Base-by-base conservation (phyloP, 495 filamentous ascomycete species). In the Penicillium longicatenatum region DNA sequence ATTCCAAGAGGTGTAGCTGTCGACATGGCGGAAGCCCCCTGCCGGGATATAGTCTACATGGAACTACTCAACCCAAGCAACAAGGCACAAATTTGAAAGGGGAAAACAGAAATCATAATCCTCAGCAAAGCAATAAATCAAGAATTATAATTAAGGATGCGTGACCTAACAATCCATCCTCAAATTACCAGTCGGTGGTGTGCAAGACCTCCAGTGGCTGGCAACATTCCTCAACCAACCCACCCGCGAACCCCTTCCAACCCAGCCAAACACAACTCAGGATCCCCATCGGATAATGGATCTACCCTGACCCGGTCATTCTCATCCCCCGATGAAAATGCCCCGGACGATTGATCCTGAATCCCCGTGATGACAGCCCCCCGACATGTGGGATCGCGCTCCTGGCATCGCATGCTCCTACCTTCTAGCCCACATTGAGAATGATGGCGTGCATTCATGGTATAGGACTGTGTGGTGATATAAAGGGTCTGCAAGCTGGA, bases 151-250 rank as follows among this genome's bases (percentile, higher is more conserved):
- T 39, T 12, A 39, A n/a, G n/a, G n/a, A n/a, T 7, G 37, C 37
- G 16, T 39, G 37, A 39, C 16, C 37, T 39, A 14, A 37, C 10
- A 37, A 39, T 39, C 37, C 37, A 39, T 17, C 37, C 16, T 12
- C 37, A 6, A 39, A 39, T 39, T 39, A 5, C 16, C 30, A 37
- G 35, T n/a, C n/a, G n/a, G n/a, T n/a, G n/a, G n/a, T 33, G 7
- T 48, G 20, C 61, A 58, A 61, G 26, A 49, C 30, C 54, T 35
- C 22, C 52, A 20, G 60, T 59, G 59, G 53, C 56, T 52, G 60
- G 52, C 56, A 59, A 51, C 63, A 65, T 61, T 61, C 59, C 59
- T 22, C 47, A 45, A 11, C 20, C 19, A 8, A 21, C 10, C 50
- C 12, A 16, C 22, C 50, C 50, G 14, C 12, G 10, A 37, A 16